Conservation (phyloP, 306 rosid genomes). For the Urtica urens region DNA sequence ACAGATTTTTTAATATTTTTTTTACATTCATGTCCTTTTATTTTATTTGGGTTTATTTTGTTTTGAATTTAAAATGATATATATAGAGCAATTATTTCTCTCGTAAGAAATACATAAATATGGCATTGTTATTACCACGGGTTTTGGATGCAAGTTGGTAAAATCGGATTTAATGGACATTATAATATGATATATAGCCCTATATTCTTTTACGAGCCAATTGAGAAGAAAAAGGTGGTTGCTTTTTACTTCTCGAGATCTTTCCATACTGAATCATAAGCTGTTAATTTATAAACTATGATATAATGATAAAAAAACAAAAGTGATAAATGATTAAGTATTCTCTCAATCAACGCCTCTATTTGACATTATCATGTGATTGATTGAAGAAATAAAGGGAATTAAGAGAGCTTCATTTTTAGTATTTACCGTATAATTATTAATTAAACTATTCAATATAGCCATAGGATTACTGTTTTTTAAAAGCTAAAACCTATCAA, state of each 20-base stretch:
- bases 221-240: not conserved
- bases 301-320: not conserved
- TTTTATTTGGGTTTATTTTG: no score
- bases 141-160: no score
- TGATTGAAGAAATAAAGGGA: not conserved
- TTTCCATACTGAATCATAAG: constrained; percentile 5
- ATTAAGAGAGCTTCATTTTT: not conserved
- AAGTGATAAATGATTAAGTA: not conserved
- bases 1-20: no score
- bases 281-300: not conserved
- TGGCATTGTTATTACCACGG: no score
- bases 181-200: constrained; percentile 5
- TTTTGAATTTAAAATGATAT: no score
- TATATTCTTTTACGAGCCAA: not conserved
- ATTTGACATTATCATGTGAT: constrained; percentile 7
- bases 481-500: not conserved
- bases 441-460: not conserved
- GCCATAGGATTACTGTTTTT: not conserved
- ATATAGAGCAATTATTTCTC: no score
- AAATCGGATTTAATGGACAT: no score
- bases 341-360: not conserved
- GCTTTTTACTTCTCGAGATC: not conserved
- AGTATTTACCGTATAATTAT: not conserved
- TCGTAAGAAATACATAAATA: no score
- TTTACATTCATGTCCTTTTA: no score